Evolutionary conservation across 345 rosid species (phyloP).

Genomic region (Camelina laxa): DNA sequence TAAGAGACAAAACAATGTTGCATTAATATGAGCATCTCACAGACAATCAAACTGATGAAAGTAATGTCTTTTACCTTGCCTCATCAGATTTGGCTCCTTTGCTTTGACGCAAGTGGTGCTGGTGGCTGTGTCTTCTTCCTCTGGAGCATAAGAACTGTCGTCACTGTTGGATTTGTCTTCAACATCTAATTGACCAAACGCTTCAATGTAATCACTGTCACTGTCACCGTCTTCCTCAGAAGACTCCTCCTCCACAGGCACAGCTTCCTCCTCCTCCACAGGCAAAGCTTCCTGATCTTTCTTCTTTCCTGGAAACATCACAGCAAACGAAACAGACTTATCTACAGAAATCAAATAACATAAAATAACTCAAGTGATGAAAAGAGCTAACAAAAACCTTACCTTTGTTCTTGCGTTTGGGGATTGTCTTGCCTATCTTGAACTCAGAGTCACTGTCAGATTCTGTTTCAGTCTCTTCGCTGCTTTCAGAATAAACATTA

Average conservation of each 20-base stretch:
- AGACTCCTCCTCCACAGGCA: not conserved
- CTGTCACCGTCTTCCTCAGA: slow-evolving; percentile 7
- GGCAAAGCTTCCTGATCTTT: not conserved
- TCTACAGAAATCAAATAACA: not conserved
- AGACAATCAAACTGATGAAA: slow-evolving; percentile 18
- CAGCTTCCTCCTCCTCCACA: not conserved
- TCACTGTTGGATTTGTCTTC: slow-evolving; percentile 16
- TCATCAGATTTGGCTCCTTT: slow-evolving; percentile 11
- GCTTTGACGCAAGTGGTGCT: slow-evolving; percentile 3
- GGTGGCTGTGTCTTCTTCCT: not conserved
- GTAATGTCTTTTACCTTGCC: slow-evolving; percentile 13
- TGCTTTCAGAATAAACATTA: not conserved
- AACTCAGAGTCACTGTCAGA: slow-evolving; percentile 16
- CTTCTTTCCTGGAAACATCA: slow-evolving; percentile 21
- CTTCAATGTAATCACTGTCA: slow-evolving; percentile 13
- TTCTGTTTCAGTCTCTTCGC: slow-evolving; percentile 7
- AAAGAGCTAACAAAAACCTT: not conserved
- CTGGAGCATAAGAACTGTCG: slow-evolving; percentile 14
- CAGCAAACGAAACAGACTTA: slow-evolving; percentile 20
- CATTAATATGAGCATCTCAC: not conserved
- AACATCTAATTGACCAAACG: not conserved
- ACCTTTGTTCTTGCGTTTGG: slow-evolving; percentile 18
- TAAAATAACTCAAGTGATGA: slow-evolving; percentile 6
- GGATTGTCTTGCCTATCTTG: not conserved
- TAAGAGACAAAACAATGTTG: slow-evolving; percentile 2